Evolutionary conservation across 2,329 filamentous ascomycete species (phyloP).

Genomic region (Xylaria sp.): DNA sequence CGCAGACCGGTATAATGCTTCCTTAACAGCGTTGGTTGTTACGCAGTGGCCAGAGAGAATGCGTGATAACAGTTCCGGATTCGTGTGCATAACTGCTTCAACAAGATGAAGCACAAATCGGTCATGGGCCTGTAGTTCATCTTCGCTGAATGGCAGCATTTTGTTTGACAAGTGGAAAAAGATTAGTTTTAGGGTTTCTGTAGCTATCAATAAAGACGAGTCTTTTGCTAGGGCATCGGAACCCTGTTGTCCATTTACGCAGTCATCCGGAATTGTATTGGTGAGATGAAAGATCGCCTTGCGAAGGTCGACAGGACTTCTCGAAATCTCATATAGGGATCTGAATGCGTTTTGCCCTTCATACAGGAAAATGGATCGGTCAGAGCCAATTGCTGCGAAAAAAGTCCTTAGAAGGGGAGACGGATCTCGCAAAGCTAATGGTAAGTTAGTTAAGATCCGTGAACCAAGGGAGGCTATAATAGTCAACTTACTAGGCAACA

Average conservation of each 20-base stretch:
- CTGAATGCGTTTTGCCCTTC: neutral
- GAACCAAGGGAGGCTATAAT: too few relatives aligned
- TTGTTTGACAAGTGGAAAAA: conserved; percentile 28
- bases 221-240: neutral
- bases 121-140: neutral
- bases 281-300: neutral
- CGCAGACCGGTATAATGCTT: conserved; percentile 16
- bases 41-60: neutral
- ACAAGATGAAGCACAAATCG: conserved; percentile 11
- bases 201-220: neutral
- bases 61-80: conserved; percentile 1
- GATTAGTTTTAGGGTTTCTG: conserved; percentile 9
- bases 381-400: neutral
- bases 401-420: neutral
- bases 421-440: neutral
- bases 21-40: conserved; percentile 12
- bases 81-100: neutral
- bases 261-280: conserved; percentile 4
- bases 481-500: conserved; percentile 9
- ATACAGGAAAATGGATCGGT: neutral
- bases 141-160: accelerated
- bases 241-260: neutral
- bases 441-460: neutral
- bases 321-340: neutral
- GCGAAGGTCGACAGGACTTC: neutral